These are phyloP conservation scores for Chaetomidium leptoderma DNA, from an alignment of 495 filamentous ascomycete species.

Conservation along the genomic window DNA sequence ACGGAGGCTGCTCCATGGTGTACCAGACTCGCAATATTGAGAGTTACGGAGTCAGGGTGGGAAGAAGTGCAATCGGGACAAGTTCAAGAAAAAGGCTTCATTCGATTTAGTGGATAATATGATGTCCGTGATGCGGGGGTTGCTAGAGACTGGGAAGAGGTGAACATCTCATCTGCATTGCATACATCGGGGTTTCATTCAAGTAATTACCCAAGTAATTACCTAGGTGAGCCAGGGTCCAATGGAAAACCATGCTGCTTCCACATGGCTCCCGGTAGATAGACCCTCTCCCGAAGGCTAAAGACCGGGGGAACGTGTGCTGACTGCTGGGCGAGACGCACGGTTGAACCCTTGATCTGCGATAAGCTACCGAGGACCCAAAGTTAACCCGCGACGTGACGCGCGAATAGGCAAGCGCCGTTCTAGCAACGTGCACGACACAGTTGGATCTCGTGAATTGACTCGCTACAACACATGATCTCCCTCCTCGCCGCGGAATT, in stretches of 20 bases:
- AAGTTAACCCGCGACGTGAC: background rate
- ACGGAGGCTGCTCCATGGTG: background rate
- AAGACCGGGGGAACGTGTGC: background rate
- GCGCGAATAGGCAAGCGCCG: slow-evolving; percentile 6
- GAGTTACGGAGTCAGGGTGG: too few species aligned
- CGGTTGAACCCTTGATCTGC: background rate
- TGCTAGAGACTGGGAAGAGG: too few species aligned
- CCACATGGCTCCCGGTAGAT: background rate
- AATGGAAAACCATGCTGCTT: background rate
- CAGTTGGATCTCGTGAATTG: background rate
- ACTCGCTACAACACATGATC: too few species aligned
- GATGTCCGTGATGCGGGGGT: too few species aligned
- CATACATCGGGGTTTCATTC: background rate
- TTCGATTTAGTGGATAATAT: too few species aligned
- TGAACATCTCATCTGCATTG: too few species aligned
- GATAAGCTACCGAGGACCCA: background rate
- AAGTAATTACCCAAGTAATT: background rate
- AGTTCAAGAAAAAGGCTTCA: too few species aligned
- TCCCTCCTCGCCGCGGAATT: too few species aligned
- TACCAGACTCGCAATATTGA: background rate
- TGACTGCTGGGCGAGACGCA: background rate
- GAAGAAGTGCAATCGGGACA: too few species aligned
- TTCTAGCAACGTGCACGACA: slow-evolving; percentile 3
- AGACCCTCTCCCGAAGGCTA: background rate
- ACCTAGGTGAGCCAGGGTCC: background rate